Evolutionary conservation across 768 basidiomycete species (phyloP).

Genomic region (Dentipellis sp.): DNA sequence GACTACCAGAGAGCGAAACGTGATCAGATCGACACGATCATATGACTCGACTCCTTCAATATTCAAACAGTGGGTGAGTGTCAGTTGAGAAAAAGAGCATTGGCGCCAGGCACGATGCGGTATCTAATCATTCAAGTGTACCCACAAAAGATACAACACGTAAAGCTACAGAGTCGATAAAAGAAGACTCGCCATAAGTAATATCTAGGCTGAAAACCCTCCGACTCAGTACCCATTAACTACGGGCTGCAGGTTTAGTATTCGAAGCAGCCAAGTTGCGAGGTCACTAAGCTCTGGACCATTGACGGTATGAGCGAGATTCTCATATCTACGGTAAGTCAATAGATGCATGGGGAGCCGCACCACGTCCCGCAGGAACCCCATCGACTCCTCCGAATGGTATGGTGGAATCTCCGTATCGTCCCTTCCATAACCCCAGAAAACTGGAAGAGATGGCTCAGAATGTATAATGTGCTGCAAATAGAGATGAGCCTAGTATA

Average conservation of each 20-base stretch:
- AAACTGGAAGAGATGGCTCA: conserved; percentile 26
- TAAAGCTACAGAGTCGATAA: too few relatives aligned
- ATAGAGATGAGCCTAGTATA: not conserved
- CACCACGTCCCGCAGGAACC: conserved; percentile 24
- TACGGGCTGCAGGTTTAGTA: conserved; percentile 4
- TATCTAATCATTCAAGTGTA: too few relatives aligned
- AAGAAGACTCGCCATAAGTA: too few relatives aligned
- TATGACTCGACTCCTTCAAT: too few relatives aligned
- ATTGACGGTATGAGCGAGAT: conserved; percentile 26
- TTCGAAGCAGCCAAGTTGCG: conserved; percentile 19
- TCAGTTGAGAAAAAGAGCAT: too few relatives aligned
- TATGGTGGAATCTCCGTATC: conserved; percentile 30
- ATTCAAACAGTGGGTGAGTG: too few relatives aligned
- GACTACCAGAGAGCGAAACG: too few relatives aligned
- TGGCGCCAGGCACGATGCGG: too few relatives aligned
- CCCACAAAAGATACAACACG: too few relatives aligned
- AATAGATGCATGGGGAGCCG: conserved; percentile 13
- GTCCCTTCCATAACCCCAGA: conserved; percentile 33
- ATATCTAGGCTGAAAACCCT: not conserved
- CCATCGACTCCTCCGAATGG: conserved; percentile 23
- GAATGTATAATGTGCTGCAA: conserved; percentile 24
- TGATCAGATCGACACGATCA: too few relatives aligned
- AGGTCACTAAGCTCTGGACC: conserved; percentile 27
- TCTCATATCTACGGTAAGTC: conserved; percentile 23
- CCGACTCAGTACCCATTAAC: not conserved